phyloP scores from a whole-genome alignment of 73 alveolate species.

The Tetrahymena thermophila region DNA sequence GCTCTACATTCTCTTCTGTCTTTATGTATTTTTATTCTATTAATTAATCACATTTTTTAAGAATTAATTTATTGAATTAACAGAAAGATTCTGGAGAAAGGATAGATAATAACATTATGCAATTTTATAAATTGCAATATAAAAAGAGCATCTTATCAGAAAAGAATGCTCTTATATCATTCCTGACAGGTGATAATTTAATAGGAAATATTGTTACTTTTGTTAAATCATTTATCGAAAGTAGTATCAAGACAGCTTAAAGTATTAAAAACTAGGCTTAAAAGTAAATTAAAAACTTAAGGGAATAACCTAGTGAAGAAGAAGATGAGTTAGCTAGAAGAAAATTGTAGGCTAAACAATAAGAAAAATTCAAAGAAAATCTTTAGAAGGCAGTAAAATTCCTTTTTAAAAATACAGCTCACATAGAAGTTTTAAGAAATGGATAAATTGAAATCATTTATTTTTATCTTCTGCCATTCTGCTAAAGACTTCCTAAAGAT shows the following conservation, averaged over 20 bases:
- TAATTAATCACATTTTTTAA: not conserved
- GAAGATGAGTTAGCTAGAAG: conserved; percentile 4
- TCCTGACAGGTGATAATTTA: conserved; percentile 41
- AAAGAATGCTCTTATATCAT: conserved; percentile 12
- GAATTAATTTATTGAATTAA: not conserved
- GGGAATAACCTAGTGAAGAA: conserved; percentile 8
- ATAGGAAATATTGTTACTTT: conserved; percentile 37
- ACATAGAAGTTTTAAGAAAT: conserved; percentile 32
- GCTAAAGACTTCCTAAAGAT: conserved; percentile 32
- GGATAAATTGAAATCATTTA: conserved; percentile 34
- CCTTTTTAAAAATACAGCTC: conserved; percentile 21
- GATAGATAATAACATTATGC: conserved; percentile 30
- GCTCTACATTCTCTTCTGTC: conserved; percentile 9
- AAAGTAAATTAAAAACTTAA: not conserved
- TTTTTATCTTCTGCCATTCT: conserved; percentile 34
- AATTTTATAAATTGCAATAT: conserved; percentile 2
- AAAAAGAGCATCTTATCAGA: not conserved
- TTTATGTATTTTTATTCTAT: not conserved
- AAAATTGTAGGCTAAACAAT: conserved; percentile 4
- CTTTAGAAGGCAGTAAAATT: conserved; percentile 20
- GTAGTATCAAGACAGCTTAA: conserved; percentile 12
- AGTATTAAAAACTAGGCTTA: conserved; percentile 4
- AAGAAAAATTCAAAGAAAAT: not conserved
- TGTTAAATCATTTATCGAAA: conserved; percentile 38
- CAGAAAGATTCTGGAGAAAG: conserved; percentile 32